These are phyloP conservation scores for Thamnidium elegans DNA, from an alignment of 192 early-diverging fungal species.

Conservation along the genomic window DNA sequence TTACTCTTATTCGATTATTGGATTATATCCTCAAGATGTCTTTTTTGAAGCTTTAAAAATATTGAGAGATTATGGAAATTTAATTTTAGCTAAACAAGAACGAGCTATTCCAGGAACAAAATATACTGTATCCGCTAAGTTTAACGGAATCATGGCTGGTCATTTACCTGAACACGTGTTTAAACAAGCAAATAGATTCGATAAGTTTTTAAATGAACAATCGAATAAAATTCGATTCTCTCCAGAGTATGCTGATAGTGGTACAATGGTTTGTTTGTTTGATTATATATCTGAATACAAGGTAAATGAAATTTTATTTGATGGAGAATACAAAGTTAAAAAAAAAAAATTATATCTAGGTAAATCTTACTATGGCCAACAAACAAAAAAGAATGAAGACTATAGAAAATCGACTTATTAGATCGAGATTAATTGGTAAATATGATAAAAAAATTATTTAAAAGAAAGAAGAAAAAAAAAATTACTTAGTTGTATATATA, in stretches of 20 bases:
- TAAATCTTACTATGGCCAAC: too few species aligned
- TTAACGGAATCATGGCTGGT: neutral
- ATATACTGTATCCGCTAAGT: neutral
- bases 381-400: too few species aligned
- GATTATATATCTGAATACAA: neutral
- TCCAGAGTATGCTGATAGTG: neutral
- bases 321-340: too few species aligned
- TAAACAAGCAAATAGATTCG: neutral
- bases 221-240: neutral
- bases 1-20: neutral
- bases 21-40: neutral
- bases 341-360: too few species aligned
- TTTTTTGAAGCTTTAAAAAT: neutral
- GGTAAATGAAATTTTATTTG: neutral
- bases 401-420: too few species aligned
- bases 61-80: neutral
- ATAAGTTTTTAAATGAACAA: neutral
- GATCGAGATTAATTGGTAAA: too few species aligned
- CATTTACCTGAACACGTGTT: neutral
- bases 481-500: too few species aligned
- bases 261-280: neutral
- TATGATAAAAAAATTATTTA: too few species aligned
- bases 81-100: neutral
- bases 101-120: constrained; percentile 8
- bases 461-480: too few species aligned